Conservation (phyloP, 2,329 filamentous ascomycete species). For the Cercospora brassicicola region DNA sequence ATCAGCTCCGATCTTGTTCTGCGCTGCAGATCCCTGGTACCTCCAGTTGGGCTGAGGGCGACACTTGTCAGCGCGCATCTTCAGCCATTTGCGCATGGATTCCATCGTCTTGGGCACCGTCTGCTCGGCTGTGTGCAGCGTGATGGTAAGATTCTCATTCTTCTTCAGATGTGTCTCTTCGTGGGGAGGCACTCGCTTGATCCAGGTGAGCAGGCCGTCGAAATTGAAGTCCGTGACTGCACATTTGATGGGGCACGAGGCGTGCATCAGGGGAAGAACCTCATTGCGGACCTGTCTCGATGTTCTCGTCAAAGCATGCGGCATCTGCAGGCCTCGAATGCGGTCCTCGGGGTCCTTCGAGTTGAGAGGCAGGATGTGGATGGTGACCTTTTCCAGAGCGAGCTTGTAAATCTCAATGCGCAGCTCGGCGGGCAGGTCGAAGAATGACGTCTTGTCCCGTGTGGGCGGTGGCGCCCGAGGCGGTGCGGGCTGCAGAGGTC, state of each 20-base stretch:
- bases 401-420: constrained; percentile 38
- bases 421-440: constrained; percentile 38
- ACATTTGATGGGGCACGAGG: constrained; percentile 33
- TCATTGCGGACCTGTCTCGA: constrained; percentile 36
- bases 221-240: constrained; percentile 39
- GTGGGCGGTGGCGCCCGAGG: constrained; percentile 18
- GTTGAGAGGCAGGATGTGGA: constrained; percentile 35
- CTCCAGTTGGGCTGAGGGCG: constrained; percentile 36
- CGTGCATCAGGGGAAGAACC: constrained; percentile 37
- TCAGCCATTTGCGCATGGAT: constrained; percentile 35
- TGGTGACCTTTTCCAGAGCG: constrained; percentile 32
- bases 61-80: constrained; percentile 33
- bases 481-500: constrained; percentile 21
- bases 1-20: constrained; percentile 34
- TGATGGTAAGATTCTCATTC: constrained; percentile 32
- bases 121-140: constrained; percentile 29
- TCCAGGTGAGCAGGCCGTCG: constrained; percentile 34
- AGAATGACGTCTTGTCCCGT: constrained; percentile 24
- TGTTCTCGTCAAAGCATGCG: constrained; percentile 33
- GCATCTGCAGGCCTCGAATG: constrained; percentile 16
- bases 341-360: constrained; percentile 19
- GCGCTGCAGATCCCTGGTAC: constrained; percentile 31
- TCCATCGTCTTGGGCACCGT: constrained; percentile 18
- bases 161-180: constrained; percentile 33
- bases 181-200: constrained; percentile 33